Percentiles rank a stretch among this genome's conserved stretches.
phyloP scores from a whole-genome alignment of 202 grass and related monocot species.

The Eragrostis tef region DNA sequence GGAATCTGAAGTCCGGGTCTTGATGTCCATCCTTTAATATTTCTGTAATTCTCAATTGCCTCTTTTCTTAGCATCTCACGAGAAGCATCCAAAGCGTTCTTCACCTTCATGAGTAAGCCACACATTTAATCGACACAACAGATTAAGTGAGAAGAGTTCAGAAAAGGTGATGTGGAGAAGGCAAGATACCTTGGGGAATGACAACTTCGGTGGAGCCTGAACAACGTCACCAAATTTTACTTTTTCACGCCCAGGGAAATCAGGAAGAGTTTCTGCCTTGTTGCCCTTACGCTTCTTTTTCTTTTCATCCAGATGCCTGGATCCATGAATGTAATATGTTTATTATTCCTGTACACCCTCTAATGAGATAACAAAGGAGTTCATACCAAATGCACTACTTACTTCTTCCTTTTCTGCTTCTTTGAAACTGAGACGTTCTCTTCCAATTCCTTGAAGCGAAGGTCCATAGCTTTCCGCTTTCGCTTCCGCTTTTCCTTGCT shows the following conservation, averaged over 20 bases:
- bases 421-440: slow-evolving; percentile 51
- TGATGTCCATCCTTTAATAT: slow-evolving; percentile 73
- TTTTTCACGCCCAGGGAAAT: slow-evolving; percentile 79
- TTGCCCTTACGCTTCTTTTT: slow-evolving; percentile 82
- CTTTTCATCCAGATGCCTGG: slow-evolving; percentile 82
- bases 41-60: slow-evolving; percentile 80
- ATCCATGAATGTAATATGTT: neutral
- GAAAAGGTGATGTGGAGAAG: neutral
- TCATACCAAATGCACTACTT: slow-evolving; percentile 32
- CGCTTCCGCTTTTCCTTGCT: slow-evolving; percentile 66
- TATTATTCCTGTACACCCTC: neutral
- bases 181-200: slow-evolving; percentile 72
- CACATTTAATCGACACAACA: slow-evolving; percentile 31
- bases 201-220: slow-evolving; percentile 82
- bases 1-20: slow-evolving; percentile 86
- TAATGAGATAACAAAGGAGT: neutral
- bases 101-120: slow-evolving; percentile 52
- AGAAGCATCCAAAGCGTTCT: slow-evolving; percentile 65
- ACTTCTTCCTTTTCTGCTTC: slow-evolving; percentile 93
- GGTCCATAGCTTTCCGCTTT: slow-evolving; percentile 66
- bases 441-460: slow-evolving; percentile 81
- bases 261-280: slow-evolving; percentile 48
- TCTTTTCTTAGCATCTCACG: slow-evolving; percentile 76
- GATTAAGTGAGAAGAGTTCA: neutral
- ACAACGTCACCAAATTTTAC: slow-evolving; percentile 92